These are phyloP conservation scores for Malus domestica DNA, from an alignment of 306 rosid genomes.

Conservation along the genomic window DNA sequence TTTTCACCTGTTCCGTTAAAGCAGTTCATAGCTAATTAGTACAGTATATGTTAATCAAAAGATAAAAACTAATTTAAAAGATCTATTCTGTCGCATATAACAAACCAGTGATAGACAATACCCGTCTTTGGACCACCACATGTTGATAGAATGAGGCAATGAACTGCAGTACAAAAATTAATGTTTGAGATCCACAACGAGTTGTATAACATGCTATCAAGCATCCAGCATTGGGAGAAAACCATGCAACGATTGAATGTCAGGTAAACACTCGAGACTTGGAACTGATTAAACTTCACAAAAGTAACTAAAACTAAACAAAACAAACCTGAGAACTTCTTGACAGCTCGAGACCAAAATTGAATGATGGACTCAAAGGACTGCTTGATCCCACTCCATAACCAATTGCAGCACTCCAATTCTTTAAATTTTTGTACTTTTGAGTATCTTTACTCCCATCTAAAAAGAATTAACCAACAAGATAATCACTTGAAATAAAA, in stretches of 20 bases:
- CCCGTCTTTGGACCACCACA: conserved; percentile 95
- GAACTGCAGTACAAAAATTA: conserved; percentile 56
- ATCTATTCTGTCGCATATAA: neutral
- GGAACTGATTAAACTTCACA: neutral
- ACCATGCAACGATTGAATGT: neutral
- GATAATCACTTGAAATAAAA: conserved; percentile 12
- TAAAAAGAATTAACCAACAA: conserved; percentile 18
- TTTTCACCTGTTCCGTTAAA: conserved; percentile 69
- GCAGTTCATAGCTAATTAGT: conserved; percentile 18
- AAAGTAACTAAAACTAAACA: conserved; percentile 3
- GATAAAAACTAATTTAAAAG: neutral
- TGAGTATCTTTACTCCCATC: conserved; percentile 44
- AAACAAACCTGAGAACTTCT: conserved; percentile 64
- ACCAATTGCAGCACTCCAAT: conserved; percentile 90
- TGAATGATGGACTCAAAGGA: conserved; percentile 89
- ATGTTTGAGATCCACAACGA: conserved; percentile 4
- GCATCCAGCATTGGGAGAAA: neutral
- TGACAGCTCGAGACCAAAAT: conserved; percentile 74
- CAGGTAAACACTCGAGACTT: neutral
- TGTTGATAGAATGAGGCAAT: conserved; percentile 94
- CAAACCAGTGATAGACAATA: conserved; percentile 28
- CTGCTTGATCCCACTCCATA: conserved; percentile 85
- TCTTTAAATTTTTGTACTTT: conserved; percentile 49
- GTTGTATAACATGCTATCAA: neutral
- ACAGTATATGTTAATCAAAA: neutral